Evolutionary conservation across 805 yeast species (phyloP).

Genomic region (Candida parachauliodes): DNA sequence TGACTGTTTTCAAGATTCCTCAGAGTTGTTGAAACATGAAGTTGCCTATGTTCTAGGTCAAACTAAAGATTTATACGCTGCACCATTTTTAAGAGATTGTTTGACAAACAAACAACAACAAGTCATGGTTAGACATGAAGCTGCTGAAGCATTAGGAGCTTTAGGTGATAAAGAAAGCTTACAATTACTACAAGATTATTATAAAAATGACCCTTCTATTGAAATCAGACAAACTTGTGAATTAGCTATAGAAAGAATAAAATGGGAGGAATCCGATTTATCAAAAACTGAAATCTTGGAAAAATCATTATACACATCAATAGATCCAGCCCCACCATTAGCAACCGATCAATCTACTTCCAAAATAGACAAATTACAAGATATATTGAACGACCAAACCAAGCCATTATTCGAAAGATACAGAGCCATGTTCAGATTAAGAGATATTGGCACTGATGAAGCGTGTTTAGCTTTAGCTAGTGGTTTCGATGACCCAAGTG

Average conservation of each 20-base stretch:
- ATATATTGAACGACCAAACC: conserved; percentile 68
- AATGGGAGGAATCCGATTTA: conserved; percentile 78
- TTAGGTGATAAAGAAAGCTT: conserved; percentile 77
- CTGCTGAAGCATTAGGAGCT: conserved; percentile 98
- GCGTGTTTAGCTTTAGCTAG: conserved; percentile 89
- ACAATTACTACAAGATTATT: conserved; percentile 59
- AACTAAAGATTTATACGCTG: conserved; percentile 77
- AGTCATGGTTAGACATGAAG: conserved; percentile 98
- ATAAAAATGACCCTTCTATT: conserved; percentile 68
- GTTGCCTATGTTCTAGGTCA: conserved; percentile 97
- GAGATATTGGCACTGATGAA: conserved; percentile 91
- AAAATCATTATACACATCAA: conserved; percentile 73
- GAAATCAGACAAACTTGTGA: conserved; percentile 98
- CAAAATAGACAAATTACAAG: conserved; percentile 62
- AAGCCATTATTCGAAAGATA: conserved; percentile 88
- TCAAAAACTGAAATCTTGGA: conserved; percentile 69
- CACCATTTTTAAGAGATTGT: conserved; percentile 70
- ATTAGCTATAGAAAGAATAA: conserved; percentile 90
- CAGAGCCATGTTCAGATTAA: conserved; percentile 95
- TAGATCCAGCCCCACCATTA: conserved; percentile 98
- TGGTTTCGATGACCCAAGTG: conserved; percentile 87
- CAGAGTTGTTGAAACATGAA: conserved; percentile 94
- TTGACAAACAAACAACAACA: conserved; percentile 67
- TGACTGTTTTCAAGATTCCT: conserved; percentile 73
- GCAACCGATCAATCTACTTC: conserved; percentile 50